A percentile compares a stretch with the other conserved stretches of the same genome.
Evolutionary conservation across 2,329 filamentous ascomycete genomes (phyloP).

Genomic region (Xylaria sp.): DNA sequence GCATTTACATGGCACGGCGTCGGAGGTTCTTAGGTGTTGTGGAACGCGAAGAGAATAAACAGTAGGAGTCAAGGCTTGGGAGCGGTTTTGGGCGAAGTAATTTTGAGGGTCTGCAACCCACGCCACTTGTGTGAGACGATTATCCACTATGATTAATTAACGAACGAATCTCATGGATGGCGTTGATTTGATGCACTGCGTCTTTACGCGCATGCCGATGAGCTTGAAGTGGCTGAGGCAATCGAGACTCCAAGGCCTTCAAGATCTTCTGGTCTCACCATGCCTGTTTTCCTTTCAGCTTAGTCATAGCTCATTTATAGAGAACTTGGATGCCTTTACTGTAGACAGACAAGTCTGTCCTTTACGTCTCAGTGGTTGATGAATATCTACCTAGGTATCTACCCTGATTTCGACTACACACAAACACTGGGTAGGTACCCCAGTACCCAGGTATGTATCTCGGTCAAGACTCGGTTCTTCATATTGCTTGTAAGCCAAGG

Average conservation of each 20-base stretch:
- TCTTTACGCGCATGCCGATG: neutral
- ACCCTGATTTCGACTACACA: neutral
- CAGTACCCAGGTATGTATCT: no score
- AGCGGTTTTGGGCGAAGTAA: neutral
- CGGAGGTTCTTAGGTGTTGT: conserved; percentile 21
- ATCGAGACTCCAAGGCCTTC: neutral
- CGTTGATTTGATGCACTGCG: neutral
- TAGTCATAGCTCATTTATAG: no score
- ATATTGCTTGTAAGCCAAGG: neutral
- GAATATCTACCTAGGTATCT: no score
- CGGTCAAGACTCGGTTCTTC: neutral
- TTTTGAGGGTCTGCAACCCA: neutral
- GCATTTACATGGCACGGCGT: conserved; percentile 45
- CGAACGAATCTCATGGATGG: neutral
- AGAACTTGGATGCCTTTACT: neutral
- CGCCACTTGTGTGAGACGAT: neutral
- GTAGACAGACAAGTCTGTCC: no score
- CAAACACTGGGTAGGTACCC: no score
- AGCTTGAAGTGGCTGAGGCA: no score
- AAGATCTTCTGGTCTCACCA: no score
- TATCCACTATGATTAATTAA: neutral
- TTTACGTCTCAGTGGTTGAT: no score
- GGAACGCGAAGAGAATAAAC: neutral
- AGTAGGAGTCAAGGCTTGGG: neutral
- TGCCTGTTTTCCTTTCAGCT: no score